phyloP scores from a whole-genome alignment of 2,329 filamentous ascomycete genomes.

The Colletotrichum salicis region DNA sequence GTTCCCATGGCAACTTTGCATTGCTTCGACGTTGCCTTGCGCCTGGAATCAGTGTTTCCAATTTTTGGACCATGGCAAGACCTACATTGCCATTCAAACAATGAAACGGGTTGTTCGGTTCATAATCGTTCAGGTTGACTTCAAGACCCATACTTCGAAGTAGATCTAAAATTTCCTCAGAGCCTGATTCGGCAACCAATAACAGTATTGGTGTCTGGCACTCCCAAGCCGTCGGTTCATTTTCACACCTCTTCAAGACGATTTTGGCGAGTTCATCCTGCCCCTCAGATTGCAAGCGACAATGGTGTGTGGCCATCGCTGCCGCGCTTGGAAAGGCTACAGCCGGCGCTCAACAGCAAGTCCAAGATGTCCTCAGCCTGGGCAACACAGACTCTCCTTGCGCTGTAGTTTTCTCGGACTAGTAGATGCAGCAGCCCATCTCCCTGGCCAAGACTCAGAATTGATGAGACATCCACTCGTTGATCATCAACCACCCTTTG shows the following conservation, averaged over 20 bases:
- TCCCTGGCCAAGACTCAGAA: neutral
- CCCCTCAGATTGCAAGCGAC: neutral
- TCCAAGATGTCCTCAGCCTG: neutral
- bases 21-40: no score
- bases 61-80: no score
- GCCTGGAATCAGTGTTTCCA: no score
- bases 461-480: neutral
- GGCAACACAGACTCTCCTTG: rapidly evolving
- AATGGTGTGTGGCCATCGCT: neutral
- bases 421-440: neutral
- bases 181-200: no score
- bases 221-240: no score
- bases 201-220: no score
- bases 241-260: no score
- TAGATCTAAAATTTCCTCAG: no score
- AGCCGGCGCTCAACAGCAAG: neutral
- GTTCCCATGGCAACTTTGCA: no score
- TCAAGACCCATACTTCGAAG: no score
- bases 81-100: rapidly evolving
- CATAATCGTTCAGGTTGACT: no score
- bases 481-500: neutral
- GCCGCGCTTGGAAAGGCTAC: neutral
- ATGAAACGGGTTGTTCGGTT: no score
- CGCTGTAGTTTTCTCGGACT: rapidly evolving
- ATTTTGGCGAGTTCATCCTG: rapidly evolving